Conservation (phyloP, 73 alveolate species). For the Tetrahymena elliotti region DNA sequence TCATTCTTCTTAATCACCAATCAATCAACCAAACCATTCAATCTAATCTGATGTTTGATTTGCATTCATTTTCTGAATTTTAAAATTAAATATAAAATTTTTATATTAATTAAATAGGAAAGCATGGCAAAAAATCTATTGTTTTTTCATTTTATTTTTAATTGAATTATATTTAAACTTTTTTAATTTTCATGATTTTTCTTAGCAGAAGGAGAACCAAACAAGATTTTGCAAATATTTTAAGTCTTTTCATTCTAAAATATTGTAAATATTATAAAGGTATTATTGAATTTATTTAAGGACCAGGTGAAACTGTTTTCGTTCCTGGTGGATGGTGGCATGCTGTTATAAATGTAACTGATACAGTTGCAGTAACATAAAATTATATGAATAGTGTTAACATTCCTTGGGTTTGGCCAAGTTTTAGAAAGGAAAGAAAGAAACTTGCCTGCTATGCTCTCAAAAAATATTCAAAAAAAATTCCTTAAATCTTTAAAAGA, state of each 20-base stretch:
- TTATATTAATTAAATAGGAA: background rate
- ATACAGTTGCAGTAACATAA: conserved; percentile 75
- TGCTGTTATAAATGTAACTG: conserved; percentile 82
- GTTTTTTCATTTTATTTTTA: too few relatives aligned
- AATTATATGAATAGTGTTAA: conserved; percentile 47
- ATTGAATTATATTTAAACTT: too few relatives aligned
- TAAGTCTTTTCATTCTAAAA: conserved; percentile 24
- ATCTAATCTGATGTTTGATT: background rate
- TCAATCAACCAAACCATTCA: background rate
- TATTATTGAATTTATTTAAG: conserved; percentile 43
- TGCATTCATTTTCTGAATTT: background rate
- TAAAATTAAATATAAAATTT: too few relatives aligned
- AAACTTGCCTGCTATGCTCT: conserved; percentile 56
- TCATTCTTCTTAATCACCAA: background rate
- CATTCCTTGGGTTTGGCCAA: conserved; percentile 73
- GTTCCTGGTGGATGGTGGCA: conserved; percentile 97
- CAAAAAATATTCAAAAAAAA: conserved; percentile 14
- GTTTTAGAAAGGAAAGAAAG: conserved; percentile 47
- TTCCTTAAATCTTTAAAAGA: conserved; percentile 25
- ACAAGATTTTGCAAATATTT: background rate
- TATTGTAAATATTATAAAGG: conserved; percentile 32
- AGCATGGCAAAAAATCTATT: background rate
- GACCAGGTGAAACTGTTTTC: conserved; percentile 81
- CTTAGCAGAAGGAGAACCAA: background rate
- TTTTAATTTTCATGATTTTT: too few relatives aligned